Evolutionary conservation across 805 yeast genomes (phyloP), one percentile per base, ranked within the genome.

Genomic region (Candida odintsovae): DNA sequence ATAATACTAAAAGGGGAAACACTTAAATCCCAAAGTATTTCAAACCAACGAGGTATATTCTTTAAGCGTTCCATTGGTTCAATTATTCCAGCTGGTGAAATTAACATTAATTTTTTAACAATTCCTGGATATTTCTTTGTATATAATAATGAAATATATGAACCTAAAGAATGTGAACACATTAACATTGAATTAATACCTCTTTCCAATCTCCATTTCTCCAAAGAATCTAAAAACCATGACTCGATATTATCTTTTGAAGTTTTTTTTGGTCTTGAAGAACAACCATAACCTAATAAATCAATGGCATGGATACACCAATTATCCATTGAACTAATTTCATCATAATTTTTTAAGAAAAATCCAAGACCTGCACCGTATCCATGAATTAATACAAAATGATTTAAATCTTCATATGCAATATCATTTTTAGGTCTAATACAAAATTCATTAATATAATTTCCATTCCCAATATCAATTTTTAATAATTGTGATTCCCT

Each of bases 321-420:
- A 25, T 75, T 68, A 21, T 64, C 55, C 15, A 64, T 55, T 12
- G 46, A 38, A 1, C 75, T 63, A 25, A 83, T 63, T 3, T 68
- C 69, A 50, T 83, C 85, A 48, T 86, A 75, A 64, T 90, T 92
- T 56, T 82, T 83, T 45, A 84, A 68, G 57, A 83, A 94, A 54
- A 90, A 82, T 0, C 96, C 98, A 23, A 90, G 67, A 1, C 96
- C 94, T 0, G 98, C 97, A 3, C 97, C 98, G 60, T 92, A 92
- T 0, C 99, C 99, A 65, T 92, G 99, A 12, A 92, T 71, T 43
- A 92, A 68, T 0, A 94, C 88, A 21, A 90, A 64, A 63, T 85
- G 77, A 54, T 67, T 68, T 42, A 63, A 45, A 10, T 38, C n/a
- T 22, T 38, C 35, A 31, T 44, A 44, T 29, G 36, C 45, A 50